Evolutionary conservation across 169 alveolate species (phyloP).

Genomic region (Babesia caballi): DNA sequence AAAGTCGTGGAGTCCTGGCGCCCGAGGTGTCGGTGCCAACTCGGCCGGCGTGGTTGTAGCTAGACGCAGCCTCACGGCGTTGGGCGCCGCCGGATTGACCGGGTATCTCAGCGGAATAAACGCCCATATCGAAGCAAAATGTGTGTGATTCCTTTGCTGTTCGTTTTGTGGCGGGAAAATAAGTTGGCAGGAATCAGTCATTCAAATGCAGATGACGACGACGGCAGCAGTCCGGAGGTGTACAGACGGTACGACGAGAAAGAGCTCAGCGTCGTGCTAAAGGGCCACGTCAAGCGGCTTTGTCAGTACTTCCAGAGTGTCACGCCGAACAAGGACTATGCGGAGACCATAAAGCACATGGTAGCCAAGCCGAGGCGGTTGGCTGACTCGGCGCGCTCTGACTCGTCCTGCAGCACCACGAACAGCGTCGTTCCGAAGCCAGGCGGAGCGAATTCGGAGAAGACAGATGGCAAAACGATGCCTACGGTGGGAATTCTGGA

Average conservation of each 20-base stretch:
- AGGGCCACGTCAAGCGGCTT: slow-evolving; percentile 65
- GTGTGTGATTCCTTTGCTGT: neutral
- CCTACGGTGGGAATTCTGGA: slow-evolving; percentile 16
- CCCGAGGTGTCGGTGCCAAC: too few species aligned
- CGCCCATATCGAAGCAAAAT: neutral
- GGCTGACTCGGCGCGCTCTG: neutral
- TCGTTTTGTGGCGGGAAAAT: neutral
- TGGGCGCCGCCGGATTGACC: neutral
- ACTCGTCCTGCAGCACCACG: slow-evolving; percentile 2
- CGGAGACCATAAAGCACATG: slow-evolving; percentile 11
- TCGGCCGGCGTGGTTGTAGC: too few species aligned
- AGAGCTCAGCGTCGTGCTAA: slow-evolving; percentile 20
- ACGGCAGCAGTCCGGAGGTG: neutral
- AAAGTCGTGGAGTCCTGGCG: too few species aligned
- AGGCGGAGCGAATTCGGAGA: neutral
- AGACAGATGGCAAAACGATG: neutral
- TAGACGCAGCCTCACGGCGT: neutral
- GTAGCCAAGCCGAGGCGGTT: slow-evolving; percentile 17
- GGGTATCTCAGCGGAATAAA: neutral
- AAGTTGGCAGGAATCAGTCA: neutral
- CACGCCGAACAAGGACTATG: slow-evolving; percentile 8
- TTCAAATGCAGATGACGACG: neutral
- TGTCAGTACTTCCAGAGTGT: slow-evolving; percentile 56
- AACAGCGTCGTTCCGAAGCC: neutral
- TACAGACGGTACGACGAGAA: slow-evolving; percentile 7